Percentiles rank a stretch among this genome's conserved stretches.
These are phyloP conservation scores for Kondoa subrosea DNA, from an alignment of 768 basidiomycete species.

Conservation along the genomic window DNA sequence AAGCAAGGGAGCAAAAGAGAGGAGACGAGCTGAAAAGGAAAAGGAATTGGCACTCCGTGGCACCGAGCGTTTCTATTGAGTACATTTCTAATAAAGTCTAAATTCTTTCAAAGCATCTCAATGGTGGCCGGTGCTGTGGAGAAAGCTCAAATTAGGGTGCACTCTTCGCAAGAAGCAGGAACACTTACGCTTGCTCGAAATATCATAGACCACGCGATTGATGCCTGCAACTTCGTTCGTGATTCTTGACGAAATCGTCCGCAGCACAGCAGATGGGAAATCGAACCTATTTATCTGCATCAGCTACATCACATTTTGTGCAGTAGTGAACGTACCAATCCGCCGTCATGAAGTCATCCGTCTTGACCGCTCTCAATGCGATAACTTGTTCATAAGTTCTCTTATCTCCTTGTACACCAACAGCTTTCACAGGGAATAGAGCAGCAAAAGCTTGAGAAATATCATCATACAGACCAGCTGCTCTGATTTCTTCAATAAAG, in stretches of 20 bases:
- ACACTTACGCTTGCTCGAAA: conserved; percentile 61
- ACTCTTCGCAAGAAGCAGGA: not conserved
- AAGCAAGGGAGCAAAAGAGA: not conserved
- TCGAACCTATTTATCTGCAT: conserved; percentile 49
- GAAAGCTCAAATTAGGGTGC: no score
- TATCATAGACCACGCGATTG: conserved; percentile 79
- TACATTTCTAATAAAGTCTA: no score
- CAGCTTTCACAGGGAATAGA: conserved; percentile 82
- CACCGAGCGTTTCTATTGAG: not conserved
- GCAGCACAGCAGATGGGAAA: conserved; percentile 80
- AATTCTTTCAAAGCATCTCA: conserved; percentile 5
- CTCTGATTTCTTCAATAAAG: conserved; percentile 94
- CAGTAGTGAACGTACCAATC: conserved; percentile 62
- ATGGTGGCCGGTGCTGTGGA: conserved; percentile 5
- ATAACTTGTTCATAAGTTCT: conserved; percentile 97
- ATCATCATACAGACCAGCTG: conserved; percentile 74
- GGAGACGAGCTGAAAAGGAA: not conserved
- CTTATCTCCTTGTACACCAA: conserved; percentile 93
- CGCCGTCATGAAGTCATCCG: conserved; percentile 99
- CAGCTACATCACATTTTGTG: not conserved
- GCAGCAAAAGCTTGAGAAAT: conserved; percentile 96
- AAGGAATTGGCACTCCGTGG: not conserved
- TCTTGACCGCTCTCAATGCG: conserved; percentile 79
- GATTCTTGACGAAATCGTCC: conserved; percentile 83
- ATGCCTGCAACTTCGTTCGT: conserved; percentile 96